Conservation (phyloP, 225 moss, liverwort and hornwort species). For the Polytrichum formosum region DNA sequence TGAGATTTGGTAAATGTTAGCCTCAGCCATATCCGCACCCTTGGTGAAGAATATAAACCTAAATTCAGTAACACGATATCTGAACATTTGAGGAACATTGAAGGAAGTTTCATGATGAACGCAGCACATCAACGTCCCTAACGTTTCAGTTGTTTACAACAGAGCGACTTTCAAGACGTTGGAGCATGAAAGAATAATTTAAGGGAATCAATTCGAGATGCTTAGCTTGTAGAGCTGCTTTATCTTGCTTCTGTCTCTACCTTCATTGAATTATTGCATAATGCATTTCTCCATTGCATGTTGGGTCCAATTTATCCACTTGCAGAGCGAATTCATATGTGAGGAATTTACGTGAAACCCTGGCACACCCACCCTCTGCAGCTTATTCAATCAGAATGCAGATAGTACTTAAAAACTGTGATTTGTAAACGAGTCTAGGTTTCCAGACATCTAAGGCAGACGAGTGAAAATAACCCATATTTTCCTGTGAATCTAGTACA, state of each 20-base stretch:
- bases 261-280: constrained; percentile 8
- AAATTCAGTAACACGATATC: too few relatives aligned
- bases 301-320: constrained; percentile 18
- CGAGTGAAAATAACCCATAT: neutral
- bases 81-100: too few relatives aligned
- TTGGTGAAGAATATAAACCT: too few relatives aligned
- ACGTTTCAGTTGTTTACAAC: constrained; percentile 1
- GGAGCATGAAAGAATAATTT: constrained; percentile 2
- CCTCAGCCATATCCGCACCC: too few relatives aligned
- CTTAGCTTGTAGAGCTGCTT: constrained; percentile 17
- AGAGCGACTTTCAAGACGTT: constrained; percentile 2
- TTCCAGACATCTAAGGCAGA: constrained; percentile 1
- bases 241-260: constrained; percentile 10
- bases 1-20: neutral
- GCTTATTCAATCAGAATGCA: too few relatives aligned
- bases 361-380: neutral
- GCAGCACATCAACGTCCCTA: too few relatives aligned
- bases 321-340: constrained; percentile 11
- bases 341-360: constrained; percentile 14
- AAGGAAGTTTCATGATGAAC: too few relatives aligned
- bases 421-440: constrained; percentile 17
- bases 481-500: constrained; percentile 2
- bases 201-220: constrained; percentile 9
- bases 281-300: constrained; percentile 7
- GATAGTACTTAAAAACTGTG: neutral